phyloP scores from a whole-genome alignment of 176 grass and related monocot species.

The Eragrostis curvula region DNA sequence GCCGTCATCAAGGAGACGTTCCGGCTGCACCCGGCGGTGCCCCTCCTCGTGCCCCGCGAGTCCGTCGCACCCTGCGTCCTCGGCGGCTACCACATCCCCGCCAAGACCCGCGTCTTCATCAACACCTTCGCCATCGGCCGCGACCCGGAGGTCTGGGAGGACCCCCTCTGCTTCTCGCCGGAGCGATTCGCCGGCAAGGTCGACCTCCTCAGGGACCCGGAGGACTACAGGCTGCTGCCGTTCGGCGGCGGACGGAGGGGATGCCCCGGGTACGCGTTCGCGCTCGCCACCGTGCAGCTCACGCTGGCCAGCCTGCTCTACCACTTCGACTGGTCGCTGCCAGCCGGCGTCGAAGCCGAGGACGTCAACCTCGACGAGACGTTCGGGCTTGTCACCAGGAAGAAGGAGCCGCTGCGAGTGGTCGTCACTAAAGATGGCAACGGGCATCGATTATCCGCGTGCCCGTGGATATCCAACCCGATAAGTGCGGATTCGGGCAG shows the following conservation, averaged over 20 bases:
- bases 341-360: slow-evolving; percentile 43
- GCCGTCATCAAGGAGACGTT: slow-evolving; percentile 58
- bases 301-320: too few relatives aligned
- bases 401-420: slow-evolving; percentile 45
- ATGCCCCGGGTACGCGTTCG: slow-evolving; percentile 55
- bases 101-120: slow-evolving; percentile 48
- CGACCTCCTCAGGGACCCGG: slow-evolving; percentile 49
- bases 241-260: slow-evolving; percentile 54
- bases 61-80: slow-evolving; percentile 33
- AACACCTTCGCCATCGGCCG: slow-evolving; percentile 56
- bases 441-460: too few relatives aligned
- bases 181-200: slow-evolving; percentile 48
- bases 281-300: slow-evolving; percentile 43
- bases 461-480: too few relatives aligned
- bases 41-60: slow-evolving; percentile 42
- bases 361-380: slow-evolving; percentile 45
- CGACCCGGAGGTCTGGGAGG: slow-evolving; percentile 49
- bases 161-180: slow-evolving; percentile 44
- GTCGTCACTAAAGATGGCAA: too few relatives aligned
- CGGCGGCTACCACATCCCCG: slow-evolving; percentile 52
- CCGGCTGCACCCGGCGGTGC: slow-evolving; percentile 41
- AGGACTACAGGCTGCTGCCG: slow-evolving; percentile 55
- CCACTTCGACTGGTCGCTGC: slow-evolving; percentile 58
- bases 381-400: slow-evolving; percentile 55
- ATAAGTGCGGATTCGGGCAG: too few relatives aligned